Evolutionary conservation across 2,329 filamentous ascomycete species (phyloP), one percentile per base, ranked within the genome.

Genomic region (Fonsecaea monophora): DNA sequence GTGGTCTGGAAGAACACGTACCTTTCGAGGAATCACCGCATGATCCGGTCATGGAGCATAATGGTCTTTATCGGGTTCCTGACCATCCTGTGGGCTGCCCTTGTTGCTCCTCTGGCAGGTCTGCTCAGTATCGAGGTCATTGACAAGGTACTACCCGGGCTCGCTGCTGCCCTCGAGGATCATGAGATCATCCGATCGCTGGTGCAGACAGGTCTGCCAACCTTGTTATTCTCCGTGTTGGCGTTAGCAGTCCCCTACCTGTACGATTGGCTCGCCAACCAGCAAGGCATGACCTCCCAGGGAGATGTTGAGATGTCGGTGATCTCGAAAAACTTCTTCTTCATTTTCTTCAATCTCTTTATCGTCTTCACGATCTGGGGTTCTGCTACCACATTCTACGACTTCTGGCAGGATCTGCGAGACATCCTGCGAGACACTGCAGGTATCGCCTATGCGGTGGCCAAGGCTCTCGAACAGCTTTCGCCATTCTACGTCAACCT

Each of bases 281-380:
- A 88, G 60, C 95, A 99, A 81, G 95, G 95, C 57, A 96, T 96
- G 89, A 92, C 97, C 60, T 98, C 95, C 0, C 92, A 93, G 73
- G 92, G 92, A 53, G 95, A 99, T 69, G 89, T 99, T 25, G 95
- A 98, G 78, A 84, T 99, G 6, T 98, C 95, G 0, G 85, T 96
- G 53, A 94, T 99, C 71, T 97, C 92, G 62, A 99, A 99, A 82
- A 99, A 98, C 79, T 99, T 98, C 81, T 97, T 98, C 84, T 99
- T 99, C 77, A 94, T 91, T 9, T 99, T 99, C 79, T 98, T 99
- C 86, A 99, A 99, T 80, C 92, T 98, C 65, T 99, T 99, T 80
- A 86, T 98, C 59, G 87, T 98, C 53, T 97, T 98, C 77, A 96
- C 94, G 0, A 86, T 95, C 32, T 91, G 96, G 54, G 91, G 91